phyloP scores from a whole-genome alignment of 2,329 filamentous ascomycete species.

The Colletotrichum ledebouriae region DNA sequence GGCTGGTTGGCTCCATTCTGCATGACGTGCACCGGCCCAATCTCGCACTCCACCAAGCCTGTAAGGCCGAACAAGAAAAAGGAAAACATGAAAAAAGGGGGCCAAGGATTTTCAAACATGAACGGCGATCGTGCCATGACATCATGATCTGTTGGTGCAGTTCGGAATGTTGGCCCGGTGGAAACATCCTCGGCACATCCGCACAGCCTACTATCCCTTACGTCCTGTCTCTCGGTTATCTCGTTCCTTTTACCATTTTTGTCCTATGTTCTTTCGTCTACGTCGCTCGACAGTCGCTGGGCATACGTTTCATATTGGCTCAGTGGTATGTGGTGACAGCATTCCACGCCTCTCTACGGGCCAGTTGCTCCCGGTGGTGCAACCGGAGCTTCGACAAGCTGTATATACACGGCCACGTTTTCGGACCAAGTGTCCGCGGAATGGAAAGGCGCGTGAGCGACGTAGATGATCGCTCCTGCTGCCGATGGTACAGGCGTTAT shows the following conservation, averaged over 20 bases:
- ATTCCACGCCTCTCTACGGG: conserved; percentile 29
- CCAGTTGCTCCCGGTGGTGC: conserved; percentile 31
- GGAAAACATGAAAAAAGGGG: conserved; percentile 1
- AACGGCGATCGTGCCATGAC: conserved; percentile 30
- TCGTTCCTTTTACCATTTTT: not conserved
- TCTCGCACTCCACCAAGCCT: conserved; percentile 20
- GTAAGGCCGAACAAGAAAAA: conserved; percentile 21
- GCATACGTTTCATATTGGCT: conserved; percentile 37
- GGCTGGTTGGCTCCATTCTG: conserved; percentile 22
- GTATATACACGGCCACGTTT: conserved; percentile 40
- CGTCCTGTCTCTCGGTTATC: conserved; percentile 5
- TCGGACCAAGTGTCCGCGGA: conserved; percentile 28
- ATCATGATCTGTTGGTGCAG: conserved; percentile 16
- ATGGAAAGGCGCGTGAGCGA: conserved; percentile 19
- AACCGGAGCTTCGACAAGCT: conserved; percentile 27
- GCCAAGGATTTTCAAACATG: not conserved
- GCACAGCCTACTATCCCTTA: conserved; percentile 4
- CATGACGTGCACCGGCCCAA: conserved; percentile 37
- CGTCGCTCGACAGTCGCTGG: conserved; percentile 27
- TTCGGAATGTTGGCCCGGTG: conserved; percentile 18
- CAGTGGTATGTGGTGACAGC: conserved; percentile 40
- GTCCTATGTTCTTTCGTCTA: not conserved
- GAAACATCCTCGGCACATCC: conserved; percentile 15
- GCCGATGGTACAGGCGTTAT: conserved; percentile 32
- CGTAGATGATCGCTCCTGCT: conserved; percentile 15